Evolutionary conservation across 257 asterid genomes (phyloP), one percentile per base, ranked within the genome.

Genomic region (Solanum sejunctum): DNA sequence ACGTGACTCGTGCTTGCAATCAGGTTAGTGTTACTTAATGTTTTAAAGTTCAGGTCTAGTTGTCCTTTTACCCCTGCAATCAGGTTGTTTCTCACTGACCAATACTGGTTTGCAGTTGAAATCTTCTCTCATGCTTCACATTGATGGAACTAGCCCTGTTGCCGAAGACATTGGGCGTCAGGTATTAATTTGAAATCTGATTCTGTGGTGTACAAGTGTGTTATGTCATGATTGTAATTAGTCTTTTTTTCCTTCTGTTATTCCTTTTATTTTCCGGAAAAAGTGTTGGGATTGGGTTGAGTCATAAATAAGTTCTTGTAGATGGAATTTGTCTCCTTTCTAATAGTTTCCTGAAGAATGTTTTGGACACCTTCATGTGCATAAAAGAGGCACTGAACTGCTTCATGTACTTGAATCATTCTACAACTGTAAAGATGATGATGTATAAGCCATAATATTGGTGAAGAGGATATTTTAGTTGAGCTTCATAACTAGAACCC

Each of bases 141-240:
- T 97, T 66, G 99, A 97, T 87, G 99, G 98, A 86, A 92, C 98
- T 81, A 95, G 98, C 84, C 97, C 97, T 64, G 87, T 92, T 82
- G 97, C 97, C 57, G 99, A 97, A 90, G 99, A 97, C 88, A 95
- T 97, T 82, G 99, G 99, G n/a, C 97, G 99, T 20, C 98, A 97
- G 99, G 99, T 97, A 89, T 61, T 84, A 17, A 86, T 67, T 57
- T 63, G 36, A 69, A 52, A 78, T 82, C 77, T 72, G 18, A 75
- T 47, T 45, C 12, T n/a, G 78, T 26, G 69, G 3, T 51, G 26
- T 26, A 56, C 23, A 49, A 7, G 6, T 26, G 63, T 51, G 45
- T 23, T 16, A 0, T 51, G 17, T 17, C 82, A 9, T 51, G 64
- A 16, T 51, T 51, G 47, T 77, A 15, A 13, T 54, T 26, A 16